Conservation (phyloP, 2,329 filamentous ascomycete species). For the Esteya vermicola region DNA sequence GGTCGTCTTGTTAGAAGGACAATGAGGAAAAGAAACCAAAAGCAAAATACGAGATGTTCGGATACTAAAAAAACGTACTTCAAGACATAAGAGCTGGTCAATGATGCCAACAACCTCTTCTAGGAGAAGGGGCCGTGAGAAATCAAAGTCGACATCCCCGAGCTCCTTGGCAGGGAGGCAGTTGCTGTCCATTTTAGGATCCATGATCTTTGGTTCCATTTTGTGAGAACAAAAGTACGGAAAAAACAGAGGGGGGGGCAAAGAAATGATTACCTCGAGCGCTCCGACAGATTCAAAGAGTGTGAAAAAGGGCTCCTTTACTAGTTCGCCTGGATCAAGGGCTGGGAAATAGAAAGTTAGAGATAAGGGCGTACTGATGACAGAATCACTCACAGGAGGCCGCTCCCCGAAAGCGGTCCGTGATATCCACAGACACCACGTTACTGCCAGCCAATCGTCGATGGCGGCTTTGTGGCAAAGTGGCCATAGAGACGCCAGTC, state of each 20-base stretch:
- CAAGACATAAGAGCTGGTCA: conserved; percentile 79
- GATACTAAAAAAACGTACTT: conserved; percentile 47
- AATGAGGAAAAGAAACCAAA: not conserved
- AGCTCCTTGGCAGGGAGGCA: conserved; percentile 64
- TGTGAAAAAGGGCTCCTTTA: conserved; percentile 91
- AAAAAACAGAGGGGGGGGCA: not conserved
- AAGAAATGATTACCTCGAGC: conserved; percentile 45
- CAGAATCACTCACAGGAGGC: conserved; percentile 30
- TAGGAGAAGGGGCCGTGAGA: conserved; percentile 50
- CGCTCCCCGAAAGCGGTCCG: conserved; percentile 37
- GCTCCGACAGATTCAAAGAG: conserved; percentile 88
- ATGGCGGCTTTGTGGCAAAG: conserved; percentile 25
- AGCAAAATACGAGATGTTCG: too few species aligned
- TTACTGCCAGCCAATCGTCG: conserved; percentile 33
- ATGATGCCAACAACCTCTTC: conserved; percentile 84
- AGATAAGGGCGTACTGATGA: too few species aligned
- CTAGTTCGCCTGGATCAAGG: conserved; percentile 63
- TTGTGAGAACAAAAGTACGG: not conserved
- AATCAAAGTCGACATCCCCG: conserved; percentile 73
- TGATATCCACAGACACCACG: conserved; percentile 43
- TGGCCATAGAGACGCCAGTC: conserved; percentile 19
- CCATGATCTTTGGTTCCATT: conserved; percentile 69
- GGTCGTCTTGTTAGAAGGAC: not conserved
- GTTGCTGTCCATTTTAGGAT: conserved; percentile 97
- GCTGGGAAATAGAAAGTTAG: conserved; percentile 30